Conservation (phyloP, 139 green algal species). For the Auxenochlorella pyrenoidosa region DNA sequence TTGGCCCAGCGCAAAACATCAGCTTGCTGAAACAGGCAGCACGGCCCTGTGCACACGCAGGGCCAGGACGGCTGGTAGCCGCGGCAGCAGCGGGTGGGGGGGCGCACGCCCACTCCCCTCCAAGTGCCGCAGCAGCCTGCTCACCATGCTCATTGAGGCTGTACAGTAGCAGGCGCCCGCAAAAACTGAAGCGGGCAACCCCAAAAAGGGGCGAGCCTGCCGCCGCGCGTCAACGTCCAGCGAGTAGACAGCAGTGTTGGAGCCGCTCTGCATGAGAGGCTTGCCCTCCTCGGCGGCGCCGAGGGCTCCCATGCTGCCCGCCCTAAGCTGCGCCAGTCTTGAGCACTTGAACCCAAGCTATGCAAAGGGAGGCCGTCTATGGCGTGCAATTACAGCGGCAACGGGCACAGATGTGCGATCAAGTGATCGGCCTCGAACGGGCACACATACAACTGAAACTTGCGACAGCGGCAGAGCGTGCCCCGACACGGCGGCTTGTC, state of each 20-base stretch:
- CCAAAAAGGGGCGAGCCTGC: not conserved
- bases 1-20: not conserved
- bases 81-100: not conserved
- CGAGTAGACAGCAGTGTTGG: not conserved
- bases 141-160: slow-evolving; percentile 56
- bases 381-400: not conserved
- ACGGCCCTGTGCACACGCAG: not conserved
- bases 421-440: not conserved
- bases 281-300: not conserved
- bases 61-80: not conserved
- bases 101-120: not conserved
- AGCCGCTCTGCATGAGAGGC: not conserved
- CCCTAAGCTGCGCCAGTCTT: not conserved
- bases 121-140: not conserved
- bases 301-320: not conserved
- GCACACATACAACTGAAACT: not conserved
- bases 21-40: not conserved
- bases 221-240: not conserved
- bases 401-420: not conserved
- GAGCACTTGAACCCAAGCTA: too few relatives aligned
- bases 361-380: too few relatives aligned
- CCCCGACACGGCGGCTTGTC: not conserved
- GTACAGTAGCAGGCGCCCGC: slow-evolving; percentile 40
- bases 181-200: slow-evolving; percentile 17
- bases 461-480: too few relatives aligned